Conservation (phyloP, 2,329 filamentous ascomycete genomes). For the Stenocarpella maydis region DNA sequence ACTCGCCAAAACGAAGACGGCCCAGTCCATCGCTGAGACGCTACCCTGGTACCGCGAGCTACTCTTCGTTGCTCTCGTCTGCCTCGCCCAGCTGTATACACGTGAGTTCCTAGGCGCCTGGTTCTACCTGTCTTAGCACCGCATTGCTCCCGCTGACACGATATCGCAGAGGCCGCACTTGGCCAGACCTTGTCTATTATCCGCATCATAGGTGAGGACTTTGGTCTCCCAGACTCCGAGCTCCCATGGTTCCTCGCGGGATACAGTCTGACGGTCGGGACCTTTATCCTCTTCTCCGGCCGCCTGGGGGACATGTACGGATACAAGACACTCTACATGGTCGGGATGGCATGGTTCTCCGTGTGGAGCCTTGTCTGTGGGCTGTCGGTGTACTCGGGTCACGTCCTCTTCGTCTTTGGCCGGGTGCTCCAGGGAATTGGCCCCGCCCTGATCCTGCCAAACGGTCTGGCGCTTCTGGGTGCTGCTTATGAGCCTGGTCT, state of each 20-base stretch:
- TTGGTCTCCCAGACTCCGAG: slow-evolving; percentile 47
- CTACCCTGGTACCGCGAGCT: slow-evolving; percentile 34
- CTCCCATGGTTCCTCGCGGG: slow-evolving; percentile 56
- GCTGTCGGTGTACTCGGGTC: slow-evolving; percentile 44
- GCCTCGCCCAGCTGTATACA: slow-evolving; percentile 31
- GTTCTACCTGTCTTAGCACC: not conserved
- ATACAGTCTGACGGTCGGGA: slow-evolving; percentile 54
- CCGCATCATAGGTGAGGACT: slow-evolving; percentile 54
- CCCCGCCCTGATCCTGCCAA: slow-evolving; percentile 63
- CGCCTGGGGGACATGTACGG: slow-evolving; percentile 57
- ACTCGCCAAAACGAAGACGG: slow-evolving; percentile 13
- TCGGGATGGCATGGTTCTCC: slow-evolving; percentile 53
- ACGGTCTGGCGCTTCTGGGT: slow-evolving; percentile 64
- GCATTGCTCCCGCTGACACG: not conserved
- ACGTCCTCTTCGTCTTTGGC: slow-evolving; percentile 53
- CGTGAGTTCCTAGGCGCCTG: slow-evolving; percentile 1
- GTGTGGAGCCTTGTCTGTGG: slow-evolving; percentile 50
- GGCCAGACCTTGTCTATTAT: slow-evolving; percentile 42
- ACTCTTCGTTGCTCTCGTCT: slow-evolving; percentile 33
- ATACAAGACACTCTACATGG: slow-evolving; percentile 53
- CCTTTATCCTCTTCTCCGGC: slow-evolving; percentile 57
- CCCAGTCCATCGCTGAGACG: slow-evolving; percentile 29
- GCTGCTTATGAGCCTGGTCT: slow-evolving; percentile 53
- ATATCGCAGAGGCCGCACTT: slow-evolving; percentile 27
- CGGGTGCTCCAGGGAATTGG: slow-evolving; percentile 62